Evolutionary conservation across 805 yeast species (phyloP), one percentile per base, ranked within the genome.

Genomic region (Komagataella pastoris): DNA sequence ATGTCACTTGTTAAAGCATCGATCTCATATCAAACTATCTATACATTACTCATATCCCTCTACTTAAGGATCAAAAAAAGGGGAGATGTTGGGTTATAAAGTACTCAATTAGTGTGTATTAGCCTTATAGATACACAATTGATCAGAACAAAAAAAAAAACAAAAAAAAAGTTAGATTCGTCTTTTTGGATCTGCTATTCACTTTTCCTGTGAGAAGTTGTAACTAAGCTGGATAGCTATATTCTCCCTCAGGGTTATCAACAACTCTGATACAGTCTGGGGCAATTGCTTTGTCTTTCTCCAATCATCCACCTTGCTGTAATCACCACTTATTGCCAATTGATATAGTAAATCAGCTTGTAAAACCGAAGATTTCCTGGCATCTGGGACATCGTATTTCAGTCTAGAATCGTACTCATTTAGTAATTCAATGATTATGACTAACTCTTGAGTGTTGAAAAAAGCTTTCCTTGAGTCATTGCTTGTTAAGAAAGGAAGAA

Each of bases 1-100:
- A 85, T 67, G 96, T 88, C 59, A 67, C 74, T 63, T 88, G 96
- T 77, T 85, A 80, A 75, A 53, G 54, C 21, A 47, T 19, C 21
- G 47, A 44, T 30, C 14, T 30, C 40, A 30, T 30, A 30, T 30
- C 40, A 30, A 30, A 30, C 40, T 30, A 30, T 30, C 40, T 30
- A 30, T 10, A 30, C 40, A 30, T 30, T 30, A 12, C 40, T n/a
- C 40, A 30, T 30, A 30, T 30, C 40, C 40, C 40, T 30, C 40
- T 12, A 14, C 40, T 30, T 30, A 30, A 30, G 40, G 40, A 30
- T 30, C 14, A 30, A 30, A 30, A 30, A 30, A 30, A 30, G 14
- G 40, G 14, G 40, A 30, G 40, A 30, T 10, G 1, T 30, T 30
- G 40, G 40, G 40, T 30, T 14, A 10, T 30, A 10, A 30, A 30